Evolutionary conservation across 2,329 filamentous ascomycete species (phyloP), one percentile per base, ranked within the genome.

Genomic region (Aspergillus calidoustus): DNA sequence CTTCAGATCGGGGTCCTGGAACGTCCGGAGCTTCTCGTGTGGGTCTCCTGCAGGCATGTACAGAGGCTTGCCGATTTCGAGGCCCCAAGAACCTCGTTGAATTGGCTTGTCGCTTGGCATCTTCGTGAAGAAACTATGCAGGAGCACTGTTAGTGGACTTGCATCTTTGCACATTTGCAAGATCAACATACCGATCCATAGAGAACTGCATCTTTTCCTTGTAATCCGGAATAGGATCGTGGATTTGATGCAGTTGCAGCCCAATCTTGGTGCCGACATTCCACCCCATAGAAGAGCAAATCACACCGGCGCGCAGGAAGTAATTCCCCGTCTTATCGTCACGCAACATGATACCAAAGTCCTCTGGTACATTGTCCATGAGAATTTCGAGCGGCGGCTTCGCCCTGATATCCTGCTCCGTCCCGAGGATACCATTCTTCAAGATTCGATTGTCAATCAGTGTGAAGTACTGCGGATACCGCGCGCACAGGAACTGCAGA

Each of bases 131-230:
- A 87, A 95, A n/a, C 90, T 91, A 53, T 22, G 28, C 25, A 17
- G 23, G 19, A 31, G 50, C 9, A 19, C 13, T 38, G 50, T 48
- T 22, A 46, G 56, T 30, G 34, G 3, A 7, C 30, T 25, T n/a
- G 11, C 5, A 8, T 28, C 9, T 41, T 41, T 41, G 9, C n/a
- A 22, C 25, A 25, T 3, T 3, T 19, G 7, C 17, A 9, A 1
- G 47, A 4, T 9, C 25, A 30, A 71, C 84, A 54, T 77, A 92
- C 86, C 91, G 83, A 70, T 96, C 91, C 89, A 96, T 93, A 46
- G 90, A 93, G 65, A 92, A 90, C 43, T 90, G 86, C 90, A 96
- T 93, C 80, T 93, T 96, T 73, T 91, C 89, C 67, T 91, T 91
- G 74, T 94, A 96, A 69, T 95, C 91, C 0, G 92, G 92, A 23